These are phyloP conservation scores for Plasmodium sp. DNA, from an alignment of 169 alveolate species.

Conservation along the genomic window DNA sequence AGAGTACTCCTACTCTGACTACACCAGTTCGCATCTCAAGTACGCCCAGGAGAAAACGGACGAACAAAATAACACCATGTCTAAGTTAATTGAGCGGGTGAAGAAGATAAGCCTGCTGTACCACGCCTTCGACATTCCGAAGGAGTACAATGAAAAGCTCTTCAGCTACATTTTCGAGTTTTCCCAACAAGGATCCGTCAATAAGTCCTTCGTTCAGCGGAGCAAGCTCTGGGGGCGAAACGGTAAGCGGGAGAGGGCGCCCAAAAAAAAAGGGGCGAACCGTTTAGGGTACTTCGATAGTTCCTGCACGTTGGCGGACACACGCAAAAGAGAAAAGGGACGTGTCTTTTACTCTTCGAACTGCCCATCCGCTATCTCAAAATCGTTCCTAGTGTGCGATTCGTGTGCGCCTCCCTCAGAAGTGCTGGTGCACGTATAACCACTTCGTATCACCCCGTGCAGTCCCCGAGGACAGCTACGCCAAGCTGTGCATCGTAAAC, in stretches of 20 bases:
- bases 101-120: conserved; percentile 27
- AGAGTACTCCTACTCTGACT: conserved; percentile 34
- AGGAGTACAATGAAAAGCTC: conserved; percentile 47
- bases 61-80: background rate
- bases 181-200: background rate
- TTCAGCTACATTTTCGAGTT: conserved; percentile 21
- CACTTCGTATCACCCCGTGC: background rate
- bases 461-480: conserved; percentile 18
- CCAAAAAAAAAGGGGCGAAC: background rate
- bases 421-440: background rate
- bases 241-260: background rate
- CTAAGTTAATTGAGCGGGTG: background rate
- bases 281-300: background rate
- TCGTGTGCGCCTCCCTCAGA: background rate
- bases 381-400: too few species aligned
- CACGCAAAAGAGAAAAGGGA: background rate
- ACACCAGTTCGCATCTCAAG: conserved; percentile 34
- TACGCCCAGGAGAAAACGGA: background rate
- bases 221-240: conserved; percentile 32
- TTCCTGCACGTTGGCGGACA: background rate
- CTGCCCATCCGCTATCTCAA: background rate
- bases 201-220: conserved; percentile 35
- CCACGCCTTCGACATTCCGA: conserved; percentile 50
- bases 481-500: conserved; percentile 6
- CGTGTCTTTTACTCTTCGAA: background rate